Evolutionary conservation across 371 early-diverging fungal species (phyloP).

Genomic region (Nematocida homosporus): DNA sequence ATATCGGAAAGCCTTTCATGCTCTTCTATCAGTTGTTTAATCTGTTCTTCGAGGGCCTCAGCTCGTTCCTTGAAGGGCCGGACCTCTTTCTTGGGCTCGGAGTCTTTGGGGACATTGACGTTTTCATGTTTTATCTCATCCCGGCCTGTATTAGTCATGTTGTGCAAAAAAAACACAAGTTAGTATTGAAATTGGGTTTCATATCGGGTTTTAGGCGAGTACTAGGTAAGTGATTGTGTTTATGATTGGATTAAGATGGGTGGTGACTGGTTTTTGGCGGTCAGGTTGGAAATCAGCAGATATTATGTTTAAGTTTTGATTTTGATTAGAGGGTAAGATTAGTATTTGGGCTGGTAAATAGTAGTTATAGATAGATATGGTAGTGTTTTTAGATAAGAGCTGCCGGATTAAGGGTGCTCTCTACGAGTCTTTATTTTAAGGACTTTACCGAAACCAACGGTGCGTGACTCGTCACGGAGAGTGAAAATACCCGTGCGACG

Average conservation of each 20-base stretch:
- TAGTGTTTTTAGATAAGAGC: slow-evolving; percentile 8
- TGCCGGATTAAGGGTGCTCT: slow-evolving; percentile 27
- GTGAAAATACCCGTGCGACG: slow-evolving; percentile 63
- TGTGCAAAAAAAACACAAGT: slow-evolving; percentile 10
- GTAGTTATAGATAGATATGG: no score
- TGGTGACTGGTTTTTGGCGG: no score
- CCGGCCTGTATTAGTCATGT: slow-evolving; percentile 4
- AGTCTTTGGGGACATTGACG: neutral
- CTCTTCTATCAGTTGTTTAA: slow-evolving; percentile 45
- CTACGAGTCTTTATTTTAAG: slow-evolving; percentile 62
- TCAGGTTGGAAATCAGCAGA: no score
- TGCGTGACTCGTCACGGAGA: slow-evolving; percentile 64
- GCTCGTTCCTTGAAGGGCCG: slow-evolving; percentile 37
- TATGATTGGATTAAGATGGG: no score
- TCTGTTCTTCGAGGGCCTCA: slow-evolving; percentile 41
- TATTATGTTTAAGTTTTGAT: no score
- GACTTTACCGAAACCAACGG: slow-evolving; percentile 67
- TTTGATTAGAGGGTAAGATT: neutral
- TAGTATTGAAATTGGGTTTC: no score
- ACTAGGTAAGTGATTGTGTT: no score
- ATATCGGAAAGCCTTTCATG: slow-evolving; percentile 28
- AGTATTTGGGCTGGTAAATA: no score
- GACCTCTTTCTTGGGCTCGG: slow-evolving; percentile 30
- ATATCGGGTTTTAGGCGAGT: no score
- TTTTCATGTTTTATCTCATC: slow-evolving; percentile 21